Base-by-base conservation (phyloP, 2,329 filamentous ascomycete species). In the Aspergillus transmontanensis region DNA sequence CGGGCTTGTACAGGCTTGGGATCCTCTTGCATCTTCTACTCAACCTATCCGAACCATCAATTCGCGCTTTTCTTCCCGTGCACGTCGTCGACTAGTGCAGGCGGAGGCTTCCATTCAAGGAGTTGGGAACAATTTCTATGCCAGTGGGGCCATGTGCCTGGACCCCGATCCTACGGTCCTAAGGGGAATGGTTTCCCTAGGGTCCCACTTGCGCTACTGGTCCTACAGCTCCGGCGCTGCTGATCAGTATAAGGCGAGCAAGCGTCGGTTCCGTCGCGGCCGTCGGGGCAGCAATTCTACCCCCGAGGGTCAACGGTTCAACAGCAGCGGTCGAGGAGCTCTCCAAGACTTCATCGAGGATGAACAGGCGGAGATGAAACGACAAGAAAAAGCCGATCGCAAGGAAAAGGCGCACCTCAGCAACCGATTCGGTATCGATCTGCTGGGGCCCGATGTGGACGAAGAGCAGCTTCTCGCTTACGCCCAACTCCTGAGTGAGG, bases 1-100 rank as follows among this genome's bases (percentile, higher is more conserved):
- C 78, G 94, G 95, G 0, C 86, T 98, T 3, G 94, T 97, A 5
- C 95, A 98, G 76, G 92, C 93, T 6, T 99, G 95, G 95, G 95
- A 99, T 80, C 92, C 91, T n/a, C 82, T 99, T 54, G 92, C 90
- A 1, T 98, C 94, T 2, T 90, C 86, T 0, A 79, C 85, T 21
- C 88, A 90, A 23, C 92, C 95, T 0, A 86, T 98, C 58, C 88
- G 93, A 45, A 98, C 93, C 0, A 83, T 99, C 59, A 94, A 96
- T 73, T 92, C 93, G 3, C 89, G 91, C 16, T 93, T 94, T 68
- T 91, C 91, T 2, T 90, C 91, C 9, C 89, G 93, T 32, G 90
- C 94, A 57, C 91, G 94, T 66, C 91, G 94, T 61, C 88, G 93
- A 77, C 86, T 82, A 71, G 82, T 86, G 6, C 88, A 90, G 75